Percentiles rank a stretch among this genome's conserved stretches.
These are phyloP conservation scores for Pilasporangium apinafurcum DNA, from an alignment of 352 stramenopile genomes.

Conservation along the genomic window DNA sequence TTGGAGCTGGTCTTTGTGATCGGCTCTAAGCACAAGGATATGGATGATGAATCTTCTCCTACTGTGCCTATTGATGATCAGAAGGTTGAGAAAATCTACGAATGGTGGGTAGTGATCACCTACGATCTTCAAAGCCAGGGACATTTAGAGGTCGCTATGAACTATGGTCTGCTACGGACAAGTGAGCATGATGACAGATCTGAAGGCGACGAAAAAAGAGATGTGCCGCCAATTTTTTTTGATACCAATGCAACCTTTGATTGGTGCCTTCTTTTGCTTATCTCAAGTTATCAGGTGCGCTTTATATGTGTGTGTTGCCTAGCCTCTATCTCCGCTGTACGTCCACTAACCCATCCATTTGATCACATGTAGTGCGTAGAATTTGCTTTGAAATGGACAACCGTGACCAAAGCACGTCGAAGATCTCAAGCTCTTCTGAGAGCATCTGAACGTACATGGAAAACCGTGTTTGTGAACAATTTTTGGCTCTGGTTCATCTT, in stretches of 20 bases:
- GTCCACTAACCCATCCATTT: constrained; percentile 1
- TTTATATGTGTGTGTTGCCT: background rate
- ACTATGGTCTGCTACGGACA: constrained; percentile 26
- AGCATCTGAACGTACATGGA: constrained; percentile 8
- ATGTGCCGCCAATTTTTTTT: constrained; percentile 42
- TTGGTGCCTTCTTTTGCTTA: constrained; percentile 29
- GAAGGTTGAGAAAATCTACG: constrained; percentile 19
- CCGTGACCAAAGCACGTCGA: background rate
- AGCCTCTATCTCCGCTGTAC: background rate
- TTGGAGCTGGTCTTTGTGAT: constrained; percentile 58
- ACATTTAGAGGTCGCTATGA: constrained; percentile 61
- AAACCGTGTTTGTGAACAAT: constrained; percentile 20
- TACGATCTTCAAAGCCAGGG: constrained; percentile 70
- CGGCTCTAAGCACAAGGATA: constrained; percentile 28
- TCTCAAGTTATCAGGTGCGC: constrained; percentile 43
- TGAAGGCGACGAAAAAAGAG: constrained; percentile 8
- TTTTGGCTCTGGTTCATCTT: constrained; percentile 66
- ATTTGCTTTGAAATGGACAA: constrained; percentile 32
- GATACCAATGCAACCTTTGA: constrained; percentile 34
- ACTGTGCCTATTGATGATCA: too few species aligned
- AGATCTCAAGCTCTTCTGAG: too few species aligned
- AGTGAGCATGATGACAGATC: constrained; percentile 1
- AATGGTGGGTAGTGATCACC: constrained; percentile 55
- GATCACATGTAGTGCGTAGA: constrained; percentile 23
- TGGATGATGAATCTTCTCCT: background rate